Percentiles rank a stretch among this genome's conserved stretches.
Evolutionary conservation across 352 stramenopile species (phyloP).

Genomic region (Globisporangium cystogenes): DNA sequence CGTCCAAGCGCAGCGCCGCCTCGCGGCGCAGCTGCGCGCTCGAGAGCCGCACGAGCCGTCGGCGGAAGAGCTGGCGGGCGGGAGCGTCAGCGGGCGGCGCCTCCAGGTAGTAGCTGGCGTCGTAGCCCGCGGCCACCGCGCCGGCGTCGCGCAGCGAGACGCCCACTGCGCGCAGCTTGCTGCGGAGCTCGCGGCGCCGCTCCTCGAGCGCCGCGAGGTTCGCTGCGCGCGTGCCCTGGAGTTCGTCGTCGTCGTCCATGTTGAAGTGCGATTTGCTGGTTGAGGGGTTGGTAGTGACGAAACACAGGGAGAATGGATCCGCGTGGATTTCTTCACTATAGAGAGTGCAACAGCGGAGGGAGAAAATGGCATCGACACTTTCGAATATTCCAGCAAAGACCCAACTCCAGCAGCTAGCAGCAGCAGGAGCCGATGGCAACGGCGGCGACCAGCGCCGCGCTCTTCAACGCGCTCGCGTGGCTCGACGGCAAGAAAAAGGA

Average conservation of each 20-base stretch:
- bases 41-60: conserved; percentile 13
- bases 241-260: conserved; percentile 1
- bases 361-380: conserved; percentile 7
- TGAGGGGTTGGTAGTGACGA: neutral
- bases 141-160: conserved; percentile 41
- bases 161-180: conserved; percentile 27
- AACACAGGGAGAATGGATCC: neutral
- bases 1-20: conserved; percentile 29
- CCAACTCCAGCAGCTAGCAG: neutral
- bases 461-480: conserved; percentile 75
- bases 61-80: conserved; percentile 26
- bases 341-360: neutral
- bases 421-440: neutral
- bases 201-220: conserved; percentile 33
- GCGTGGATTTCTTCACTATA: neutral
- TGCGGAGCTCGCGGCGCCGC: conserved; percentile 26
- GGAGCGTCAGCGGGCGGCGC: conserved; percentile 11
- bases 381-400: conserved; percentile 12
- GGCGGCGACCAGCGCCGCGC: conserved; percentile 39
- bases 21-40: conserved; percentile 13
- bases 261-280: neutral
- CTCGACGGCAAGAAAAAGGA: conserved; percentile 60
- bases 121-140: conserved; percentile 46
- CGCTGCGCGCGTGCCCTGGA: conserved; percentile 1
- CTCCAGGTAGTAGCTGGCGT: conserved; percentile 47